phyloP scores from a whole-genome alignment of 106 monocot genomes.

The Chionographis japonica region DNA sequence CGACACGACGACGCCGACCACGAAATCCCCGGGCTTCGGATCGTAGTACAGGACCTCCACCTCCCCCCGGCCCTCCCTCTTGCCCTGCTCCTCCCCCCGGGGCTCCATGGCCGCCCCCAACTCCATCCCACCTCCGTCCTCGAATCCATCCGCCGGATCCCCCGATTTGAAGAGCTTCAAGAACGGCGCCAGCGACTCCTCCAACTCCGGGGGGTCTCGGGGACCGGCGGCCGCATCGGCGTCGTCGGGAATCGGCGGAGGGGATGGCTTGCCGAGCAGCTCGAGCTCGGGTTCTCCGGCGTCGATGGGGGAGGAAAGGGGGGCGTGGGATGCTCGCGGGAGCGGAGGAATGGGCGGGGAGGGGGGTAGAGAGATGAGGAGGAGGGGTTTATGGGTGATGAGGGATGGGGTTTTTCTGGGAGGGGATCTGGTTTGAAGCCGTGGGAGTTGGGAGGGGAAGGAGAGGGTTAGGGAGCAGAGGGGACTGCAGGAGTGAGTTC shows the following conservation, averaged over 20 bases:
- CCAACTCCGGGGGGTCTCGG: conserved; percentile 12
- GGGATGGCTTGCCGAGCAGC: conserved; percentile 26
- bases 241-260: conserved; percentile 15
- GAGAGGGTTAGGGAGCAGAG: not conserved
- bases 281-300: not conserved
- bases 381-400: not conserved
- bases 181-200: conserved; percentile 52
- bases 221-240: conserved; percentile 1
- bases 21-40: conserved; percentile 65
- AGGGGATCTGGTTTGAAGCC: not conserved
- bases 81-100: not conserved
- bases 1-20: conserved; percentile 76
- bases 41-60: conserved; percentile 56
- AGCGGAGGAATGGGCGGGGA: not conserved
- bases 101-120: not conserved
- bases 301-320: not conserved
- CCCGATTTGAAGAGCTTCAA: conserved; percentile 44
- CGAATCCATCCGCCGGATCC: conserved; percentile 2
- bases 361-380: conserved; percentile 8
- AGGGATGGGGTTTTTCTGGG: conserved; percentile 3
- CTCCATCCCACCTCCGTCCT: not conserved
- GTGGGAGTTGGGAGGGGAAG: not conserved
- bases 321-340: not conserved
- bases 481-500: not conserved
- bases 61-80: not conserved